A percentile compares a stretch with the other conserved stretches of the same genome.
These are phyloP conservation scores for Diutina mesorugosa DNA, from an alignment of 1,139 yeast species.

Conservation along the genomic window DNA sequence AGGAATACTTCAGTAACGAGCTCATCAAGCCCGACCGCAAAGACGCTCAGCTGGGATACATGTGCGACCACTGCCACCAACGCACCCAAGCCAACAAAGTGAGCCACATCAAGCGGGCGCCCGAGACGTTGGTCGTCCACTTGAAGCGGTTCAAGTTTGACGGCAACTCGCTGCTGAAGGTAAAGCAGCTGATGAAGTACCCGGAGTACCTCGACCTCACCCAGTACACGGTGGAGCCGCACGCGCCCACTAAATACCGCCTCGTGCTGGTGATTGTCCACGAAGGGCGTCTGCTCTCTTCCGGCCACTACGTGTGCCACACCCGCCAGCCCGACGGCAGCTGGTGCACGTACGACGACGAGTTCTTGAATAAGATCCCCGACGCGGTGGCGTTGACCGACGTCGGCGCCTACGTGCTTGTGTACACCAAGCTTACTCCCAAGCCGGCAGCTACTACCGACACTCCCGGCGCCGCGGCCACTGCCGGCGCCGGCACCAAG, in stretches of 20 bases:
- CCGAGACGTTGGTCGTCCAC: constrained; percentile 80
- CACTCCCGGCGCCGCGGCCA: neutral
- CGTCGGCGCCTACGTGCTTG: constrained; percentile 79
- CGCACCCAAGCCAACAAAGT: constrained; percentile 69
- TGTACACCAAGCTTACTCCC: constrained; percentile 65
- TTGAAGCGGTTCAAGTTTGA: constrained; percentile 84
- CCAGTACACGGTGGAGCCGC: constrained; percentile 36
- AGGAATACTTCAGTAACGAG: constrained; percentile 75
- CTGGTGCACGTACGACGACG: constrained; percentile 95
- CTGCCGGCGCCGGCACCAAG: neutral
- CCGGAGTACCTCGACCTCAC: constrained; percentile 67
- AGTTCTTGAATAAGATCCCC: constrained; percentile 60
- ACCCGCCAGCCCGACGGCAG: constrained; percentile 84
- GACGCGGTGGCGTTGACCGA: constrained; percentile 69
- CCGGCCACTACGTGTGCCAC: constrained; percentile 89
- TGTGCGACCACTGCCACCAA: constrained; percentile 76
- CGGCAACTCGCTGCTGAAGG: constrained; percentile 64
- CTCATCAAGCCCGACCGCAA: constrained; percentile 50
- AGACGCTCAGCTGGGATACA: constrained; percentile 56
- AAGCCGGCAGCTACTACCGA: constrained; percentile 10
- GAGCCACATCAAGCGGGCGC: constrained; percentile 65
- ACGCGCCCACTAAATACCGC: constrained; percentile 48
- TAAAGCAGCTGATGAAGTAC: constrained; percentile 75
- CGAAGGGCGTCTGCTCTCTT: constrained; percentile 83
- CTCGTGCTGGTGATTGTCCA: constrained; percentile 83